Base-by-base conservation (phyloP, 331 rosid species). In the Spiraea crenata region DNA sequence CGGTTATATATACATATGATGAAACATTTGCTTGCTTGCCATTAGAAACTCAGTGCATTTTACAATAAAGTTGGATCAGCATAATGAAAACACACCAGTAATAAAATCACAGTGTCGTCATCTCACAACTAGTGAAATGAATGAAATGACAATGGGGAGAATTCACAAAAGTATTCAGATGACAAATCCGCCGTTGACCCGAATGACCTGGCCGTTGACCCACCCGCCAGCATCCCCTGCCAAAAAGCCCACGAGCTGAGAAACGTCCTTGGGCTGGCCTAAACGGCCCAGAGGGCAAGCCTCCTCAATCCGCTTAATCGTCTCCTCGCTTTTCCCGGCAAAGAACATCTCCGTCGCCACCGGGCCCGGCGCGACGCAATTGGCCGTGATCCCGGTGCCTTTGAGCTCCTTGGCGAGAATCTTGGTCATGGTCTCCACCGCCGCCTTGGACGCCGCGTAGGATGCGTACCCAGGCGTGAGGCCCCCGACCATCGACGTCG, bases 331-430 rank as follows among this genome's bases (percentile, higher is more conserved):
- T 60, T 77, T 88, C 5, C 89, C 88, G 11, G 69, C 61, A 11
- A 65, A 88, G 63, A 81, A 88, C 74, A 88, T 0, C 14, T 88
- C 88, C 6, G 87, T 85, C n/a, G 82, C 90, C 0, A 81, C 69
- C 0, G 93, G 90, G 4, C 93, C 93, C 0, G 87, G 90, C 10
- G 90, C 93, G 37, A 88, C 81, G 60, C 93, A 88, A 35, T 88
- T 88, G 5, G 82, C 88, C 6, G 93, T 85, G 1, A 88, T 79
- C 16, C 76, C 74, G 5, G 76, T 81, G 7, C 90, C 90, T 70
- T 79, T 85, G 7, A 88, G 77, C 76, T 85, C 93, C 81, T 88
- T 88, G 8, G 93, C 93, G 35, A 84, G 48, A 0, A 75, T 68
- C 76, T 79, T 88, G 6, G 63, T 20, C 87, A 88, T 25, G 31